Conservation (phyloP, 2,329 filamentous ascomycete genomes). For the Neobulgaria alba region DNA sequence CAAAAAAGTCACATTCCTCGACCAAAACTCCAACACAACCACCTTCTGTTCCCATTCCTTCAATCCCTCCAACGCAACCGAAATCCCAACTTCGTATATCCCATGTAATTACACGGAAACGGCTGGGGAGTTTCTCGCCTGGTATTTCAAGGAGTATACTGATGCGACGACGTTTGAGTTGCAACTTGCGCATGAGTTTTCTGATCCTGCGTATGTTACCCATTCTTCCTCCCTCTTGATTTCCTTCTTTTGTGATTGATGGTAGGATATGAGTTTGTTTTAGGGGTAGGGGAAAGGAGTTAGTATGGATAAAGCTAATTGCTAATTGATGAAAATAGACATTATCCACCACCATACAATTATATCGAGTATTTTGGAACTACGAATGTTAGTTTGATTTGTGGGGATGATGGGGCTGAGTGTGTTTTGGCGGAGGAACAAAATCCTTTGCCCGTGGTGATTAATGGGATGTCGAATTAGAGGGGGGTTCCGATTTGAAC, state of each 20-base stretch:
- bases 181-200: slow-evolving; percentile 18
- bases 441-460: neutral
- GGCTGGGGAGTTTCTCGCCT: slow-evolving; percentile 16
- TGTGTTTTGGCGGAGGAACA: neutral
- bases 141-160: slow-evolving; percentile 15
- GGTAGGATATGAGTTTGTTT: too few species aligned
- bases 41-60: slow-evolving; percentile 20
- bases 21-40: slow-evolving; percentile 25
- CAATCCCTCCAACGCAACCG: slow-evolving; percentile 10
- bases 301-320: too few species aligned
- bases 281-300: too few species aligned
- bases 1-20: slow-evolving; percentile 20
- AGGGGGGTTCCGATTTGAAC: neutral
- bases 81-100: slow-evolving; percentile 12
- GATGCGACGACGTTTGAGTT: slow-evolving; percentile 14
- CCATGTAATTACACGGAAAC: slow-evolving; percentile 2
- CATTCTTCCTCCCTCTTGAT: neutral
- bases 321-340: slow-evolving; percentile 7
- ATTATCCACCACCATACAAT: slow-evolving; percentile 18
- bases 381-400: slow-evolving; percentile 6
- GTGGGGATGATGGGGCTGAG: neutral
- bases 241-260: slow-evolving; percentile 3
- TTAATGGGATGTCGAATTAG: slow-evolving; percentile 1
- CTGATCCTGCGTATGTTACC: slow-evolving; percentile 17
- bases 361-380: slow-evolving; percentile 14